Evolutionary conservation across 2,329 filamentous ascomycete genomes (phyloP), one percentile per base, ranked within the genome.

Genomic region (Exophiala alcalophila): DNA sequence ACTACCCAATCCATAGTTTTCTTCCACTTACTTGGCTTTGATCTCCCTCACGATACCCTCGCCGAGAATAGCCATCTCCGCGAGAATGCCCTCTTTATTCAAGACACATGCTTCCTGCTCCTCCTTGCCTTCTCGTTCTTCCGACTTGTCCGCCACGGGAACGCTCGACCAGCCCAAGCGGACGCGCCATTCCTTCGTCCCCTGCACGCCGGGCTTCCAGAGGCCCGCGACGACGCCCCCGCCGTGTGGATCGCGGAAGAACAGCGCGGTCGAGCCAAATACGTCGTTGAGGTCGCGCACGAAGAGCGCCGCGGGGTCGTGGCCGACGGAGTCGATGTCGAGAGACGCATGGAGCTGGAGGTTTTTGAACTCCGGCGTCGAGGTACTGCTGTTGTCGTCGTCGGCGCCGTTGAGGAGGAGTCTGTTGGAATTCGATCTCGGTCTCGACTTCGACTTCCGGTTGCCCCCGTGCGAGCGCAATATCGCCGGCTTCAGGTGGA

Each of bases 321-420:
- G 75, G 2, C 78, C 76, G 4, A 82, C 57, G 23, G 74, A 36
- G 55, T 65, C 52, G 40, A 64, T 60, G 29, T 61, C 58, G 3
- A 72, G 7, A 65, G 63, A 49, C 59, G 65, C 35, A 27, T 37
- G 42, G 20, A 78, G 68, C 54, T 84, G 78, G 23, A 96, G 71
- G 61, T 96, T 96, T 67, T 94, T 95, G 72, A 83, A 96, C 20
- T 74, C 73, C 15, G 8, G 10, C 28, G 28, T 28, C n/a, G n/a
- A n/a, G 21, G 12, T 30, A 47, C 67, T 51, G 47, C 61, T 53
- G 45, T 60, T n/a, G 43, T 57, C 26, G 7, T 18, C 30, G 11
- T 21, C 26, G n/a, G 4, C 12, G 5, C 29, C 29, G n/a, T n/a
- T n/a, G n/a, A n/a, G n/a, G n/a, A n/a, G n/a, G n/a, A n/a, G n/a